Base-by-base conservation (phyloP, 2,329 filamentous ascomycete species). In the Aureobasidium sp. region DNA sequence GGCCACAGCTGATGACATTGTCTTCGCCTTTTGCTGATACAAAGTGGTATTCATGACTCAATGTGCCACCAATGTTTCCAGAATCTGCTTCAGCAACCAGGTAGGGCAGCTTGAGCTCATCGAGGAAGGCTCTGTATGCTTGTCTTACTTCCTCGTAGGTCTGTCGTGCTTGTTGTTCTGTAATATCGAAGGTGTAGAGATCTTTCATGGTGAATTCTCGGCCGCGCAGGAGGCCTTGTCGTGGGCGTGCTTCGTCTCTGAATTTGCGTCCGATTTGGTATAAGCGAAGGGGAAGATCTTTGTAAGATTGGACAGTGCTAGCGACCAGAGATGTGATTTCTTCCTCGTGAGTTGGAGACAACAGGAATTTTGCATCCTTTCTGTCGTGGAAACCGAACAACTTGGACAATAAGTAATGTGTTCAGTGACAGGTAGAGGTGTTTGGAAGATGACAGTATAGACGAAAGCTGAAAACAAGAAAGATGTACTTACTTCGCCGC, bases 181-280 rank as follows among this genome's bases (percentile, higher is more conserved):
- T 86, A 37, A 80, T 76, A 69, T 99, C 94, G 69, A 99, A 99
- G 0, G 92, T 96, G 72, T 99, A 99, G 0, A 99, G 81, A 72
- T 99, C 94, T 74, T 99, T 99, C 94, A 99, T 99, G 66, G 90
- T 76, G 68, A 99, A 99, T 69, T 99, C 94, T 63, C 91, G 85
- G 0, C 90, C 88, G 10, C 94, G 85, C 9, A 99, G 78, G 1
- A 99, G 79, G 13, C 94, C 94, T 67, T 95, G 89, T 33, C 94
- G 84, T 21, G 94, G 94, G 27, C 94, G 83, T 60, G 87, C 82
- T 74, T 99, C 94, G 75, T 99, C 94, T 51, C 94, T 85, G 69
- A 97, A 99, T 73, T 99, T 99, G 49, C 93, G 84, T 31, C 90
- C 86, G 51, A 94, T 94, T 71, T 99, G 94, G 69, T 97, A 99